phyloP scores from a whole-genome alignment of 345 rosid genomes.

The Arabis alpina region DNA sequence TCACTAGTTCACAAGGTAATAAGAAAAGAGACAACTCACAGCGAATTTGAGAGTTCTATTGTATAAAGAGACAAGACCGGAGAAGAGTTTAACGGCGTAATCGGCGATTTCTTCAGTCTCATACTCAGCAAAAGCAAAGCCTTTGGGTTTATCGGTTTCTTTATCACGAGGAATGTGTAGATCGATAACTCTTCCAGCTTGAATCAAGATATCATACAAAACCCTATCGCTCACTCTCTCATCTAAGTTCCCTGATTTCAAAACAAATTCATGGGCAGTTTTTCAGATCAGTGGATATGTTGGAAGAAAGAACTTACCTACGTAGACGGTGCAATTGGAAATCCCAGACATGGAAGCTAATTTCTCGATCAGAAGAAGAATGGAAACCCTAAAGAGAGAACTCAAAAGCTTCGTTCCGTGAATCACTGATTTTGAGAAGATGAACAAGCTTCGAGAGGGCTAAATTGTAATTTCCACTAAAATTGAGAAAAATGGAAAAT shows the following conservation, averaged over 20 bases:
- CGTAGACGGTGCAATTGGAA: conserved; percentile 58
- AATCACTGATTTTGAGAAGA: background rate
- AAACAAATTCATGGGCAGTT: background rate
- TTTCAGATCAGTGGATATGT: background rate
- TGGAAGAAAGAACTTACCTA: conserved; percentile 45
- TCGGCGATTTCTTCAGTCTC: conserved; percentile 86
- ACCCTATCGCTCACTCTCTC: conserved; percentile 88
- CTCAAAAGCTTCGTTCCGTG: background rate
- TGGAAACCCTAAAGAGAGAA: conserved; percentile 13
- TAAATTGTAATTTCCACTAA: background rate
- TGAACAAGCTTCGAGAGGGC: background rate
- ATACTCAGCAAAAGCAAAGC: conserved; percentile 87
- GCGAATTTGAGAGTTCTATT: conserved; percentile 77
- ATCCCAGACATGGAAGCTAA: conserved; percentile 52
- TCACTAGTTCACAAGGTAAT: background rate
- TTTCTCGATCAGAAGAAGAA: background rate
- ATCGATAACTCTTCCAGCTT: conserved; percentile 85
- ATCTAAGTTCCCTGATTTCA: conserved; percentile 71
- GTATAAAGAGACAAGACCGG: conserved; percentile 86
- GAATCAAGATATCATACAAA: conserved; percentile 81
- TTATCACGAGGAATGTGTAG: conserved; percentile 82
- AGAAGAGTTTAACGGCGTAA: conserved; percentile 89
- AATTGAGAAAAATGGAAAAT: background rate
- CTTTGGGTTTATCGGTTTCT: conserved; percentile 86
- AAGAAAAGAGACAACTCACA: conserved; percentile 44